Percentiles rank a stretch among this genome's conserved stretches.
Conservation (phyloP, 108 stramenopile species). For the Cyclotella choctawhatcheeana region DNA sequence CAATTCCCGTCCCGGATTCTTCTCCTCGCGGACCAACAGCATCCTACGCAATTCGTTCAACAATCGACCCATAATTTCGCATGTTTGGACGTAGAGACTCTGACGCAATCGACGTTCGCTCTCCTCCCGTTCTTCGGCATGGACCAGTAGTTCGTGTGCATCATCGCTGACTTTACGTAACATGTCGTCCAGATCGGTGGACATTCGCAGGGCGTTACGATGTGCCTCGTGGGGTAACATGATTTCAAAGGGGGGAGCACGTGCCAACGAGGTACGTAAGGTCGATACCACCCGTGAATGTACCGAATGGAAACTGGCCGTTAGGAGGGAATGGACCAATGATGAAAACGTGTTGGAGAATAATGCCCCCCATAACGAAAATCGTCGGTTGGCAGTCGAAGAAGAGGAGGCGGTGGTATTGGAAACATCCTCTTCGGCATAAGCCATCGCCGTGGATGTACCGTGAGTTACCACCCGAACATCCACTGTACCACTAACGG, state of each 20-base stretch:
- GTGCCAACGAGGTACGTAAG: slow-evolving; percentile 73
- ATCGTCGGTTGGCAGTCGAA: slow-evolving; percentile 42
- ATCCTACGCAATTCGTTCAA: slow-evolving; percentile 85
- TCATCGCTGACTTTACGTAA: slow-evolving; percentile 83
- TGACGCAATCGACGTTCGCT: slow-evolving; percentile 79
- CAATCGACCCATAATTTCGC: slow-evolving; percentile 89
- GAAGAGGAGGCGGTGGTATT: not conserved
- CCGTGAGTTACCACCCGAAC: slow-evolving; percentile 65
- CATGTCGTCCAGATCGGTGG: slow-evolving; percentile 74
- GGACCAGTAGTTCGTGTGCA: slow-evolving; percentile 88
- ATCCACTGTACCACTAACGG: slow-evolving; percentile 77
- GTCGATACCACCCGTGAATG: slow-evolving; percentile 79
- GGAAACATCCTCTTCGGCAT: slow-evolving; percentile 2
- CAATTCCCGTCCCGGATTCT: slow-evolving; percentile 71
- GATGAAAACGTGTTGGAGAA: slow-evolving; percentile 88
- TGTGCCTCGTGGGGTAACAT: slow-evolving; percentile 90
- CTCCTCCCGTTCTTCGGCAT: slow-evolving; percentile 91
- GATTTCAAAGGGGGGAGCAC: slow-evolving; percentile 74
- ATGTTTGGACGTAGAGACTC: slow-evolving; percentile 90
- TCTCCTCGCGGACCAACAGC: slow-evolving; percentile 49
- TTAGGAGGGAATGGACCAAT: slow-evolving; percentile 84
- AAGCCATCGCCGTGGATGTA: slow-evolving; percentile 17
- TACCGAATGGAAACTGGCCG: slow-evolving; percentile 84
- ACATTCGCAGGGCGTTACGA: slow-evolving; percentile 83
- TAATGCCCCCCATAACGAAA: slow-evolving; percentile 86